phyloP scores from a whole-genome alignment of 108 stramenopile species.

The Schizochytrium sp. region DNA sequence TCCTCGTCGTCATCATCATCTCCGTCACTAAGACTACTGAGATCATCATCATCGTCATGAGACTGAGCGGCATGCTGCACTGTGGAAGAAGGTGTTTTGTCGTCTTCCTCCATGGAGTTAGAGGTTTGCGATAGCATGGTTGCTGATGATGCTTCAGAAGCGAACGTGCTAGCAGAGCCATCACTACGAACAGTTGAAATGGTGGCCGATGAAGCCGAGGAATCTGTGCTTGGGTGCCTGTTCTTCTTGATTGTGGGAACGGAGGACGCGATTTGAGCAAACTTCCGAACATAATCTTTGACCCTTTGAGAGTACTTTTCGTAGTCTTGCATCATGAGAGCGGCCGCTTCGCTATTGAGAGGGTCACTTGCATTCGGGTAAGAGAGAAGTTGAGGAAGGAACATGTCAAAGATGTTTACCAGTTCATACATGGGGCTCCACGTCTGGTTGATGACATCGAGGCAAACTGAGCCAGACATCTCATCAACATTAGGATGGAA shows the following conservation, averaged over 20 bases:
- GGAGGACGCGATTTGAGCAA: not conserved
- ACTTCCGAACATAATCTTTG: slow-evolving; percentile 28
- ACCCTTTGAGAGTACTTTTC: slow-evolving; percentile 62
- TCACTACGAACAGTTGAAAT: not conserved
- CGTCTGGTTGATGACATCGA: slow-evolving; percentile 76
- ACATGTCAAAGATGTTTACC: slow-evolving; percentile 74
- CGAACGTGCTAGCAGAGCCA: not conserved
- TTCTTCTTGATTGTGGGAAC: slow-evolving; percentile 30
- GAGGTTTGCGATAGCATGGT: not conserved
- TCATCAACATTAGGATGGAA: slow-evolving; percentile 76
- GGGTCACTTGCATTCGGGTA: slow-evolving; percentile 76
- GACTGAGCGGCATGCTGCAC: not conserved
- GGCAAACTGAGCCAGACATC: slow-evolving; percentile 74
- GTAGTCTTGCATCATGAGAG: slow-evolving; percentile 71
- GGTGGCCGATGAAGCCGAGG: not conserved
- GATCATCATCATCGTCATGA: slow-evolving; percentile 9
- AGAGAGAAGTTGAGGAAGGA: slow-evolving; percentile 73
- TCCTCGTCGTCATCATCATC: slow-evolving; percentile 27
- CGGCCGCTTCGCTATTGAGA: slow-evolving; percentile 73
- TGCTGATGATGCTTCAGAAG: not conserved
- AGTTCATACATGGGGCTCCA: slow-evolving; percentile 77
- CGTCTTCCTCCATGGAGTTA: not conserved
- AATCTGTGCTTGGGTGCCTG: slow-evolving; percentile 48
- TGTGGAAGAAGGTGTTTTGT: not conserved
- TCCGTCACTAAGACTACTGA: slow-evolving; percentile 44